phyloP scores from a whole-genome alignment of 2,329 filamentous ascomycete species.

The Colletotrichum paranaense region DNA sequence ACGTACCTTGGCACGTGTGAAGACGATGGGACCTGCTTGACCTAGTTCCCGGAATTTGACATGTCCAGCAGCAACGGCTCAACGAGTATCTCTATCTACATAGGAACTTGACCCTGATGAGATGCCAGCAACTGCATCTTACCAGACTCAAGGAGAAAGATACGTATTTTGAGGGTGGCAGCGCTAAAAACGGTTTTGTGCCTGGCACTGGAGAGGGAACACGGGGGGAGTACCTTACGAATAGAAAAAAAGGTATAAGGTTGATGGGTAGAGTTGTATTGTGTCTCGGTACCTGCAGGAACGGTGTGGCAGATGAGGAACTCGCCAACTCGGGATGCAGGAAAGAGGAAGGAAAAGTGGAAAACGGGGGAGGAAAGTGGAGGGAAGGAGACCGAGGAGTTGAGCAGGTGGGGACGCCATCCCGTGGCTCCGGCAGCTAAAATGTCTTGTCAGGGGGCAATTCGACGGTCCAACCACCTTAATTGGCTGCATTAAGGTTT shows the following conservation, averaged over 20 bases:
- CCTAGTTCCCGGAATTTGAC: background rate
- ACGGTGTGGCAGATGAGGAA: background rate
- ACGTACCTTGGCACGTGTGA: background rate
- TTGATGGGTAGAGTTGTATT: slow-evolving; percentile 17
- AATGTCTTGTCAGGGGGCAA: slow-evolving; percentile 22
- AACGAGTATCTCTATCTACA: background rate
- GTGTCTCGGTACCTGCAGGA: slow-evolving; percentile 28
- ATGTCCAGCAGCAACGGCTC: background rate
- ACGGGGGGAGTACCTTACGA: too few species aligned
- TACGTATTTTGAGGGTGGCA: background rate
- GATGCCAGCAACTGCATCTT: background rate
- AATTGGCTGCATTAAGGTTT: slow-evolving; percentile 32
- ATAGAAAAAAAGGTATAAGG: background rate
- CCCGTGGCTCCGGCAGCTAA: slow-evolving; percentile 30
- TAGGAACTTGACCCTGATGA: background rate
- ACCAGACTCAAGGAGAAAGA: background rate
- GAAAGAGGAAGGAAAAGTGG: background rate
- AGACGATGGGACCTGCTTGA: background rate
- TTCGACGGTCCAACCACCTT: slow-evolving; percentile 15
- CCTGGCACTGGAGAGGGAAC: background rate
- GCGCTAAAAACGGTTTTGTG: background rate
- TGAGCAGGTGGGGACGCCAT: slow-evolving; percentile 2
- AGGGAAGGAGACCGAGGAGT: background rate
- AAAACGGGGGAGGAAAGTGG: background rate
- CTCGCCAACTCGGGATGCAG: background rate